These are phyloP conservation scores for Pseudogymnoascus sp. DNA, from an alignment of 2,329 filamentous ascomycete genomes.

Conservation along the genomic window DNA sequence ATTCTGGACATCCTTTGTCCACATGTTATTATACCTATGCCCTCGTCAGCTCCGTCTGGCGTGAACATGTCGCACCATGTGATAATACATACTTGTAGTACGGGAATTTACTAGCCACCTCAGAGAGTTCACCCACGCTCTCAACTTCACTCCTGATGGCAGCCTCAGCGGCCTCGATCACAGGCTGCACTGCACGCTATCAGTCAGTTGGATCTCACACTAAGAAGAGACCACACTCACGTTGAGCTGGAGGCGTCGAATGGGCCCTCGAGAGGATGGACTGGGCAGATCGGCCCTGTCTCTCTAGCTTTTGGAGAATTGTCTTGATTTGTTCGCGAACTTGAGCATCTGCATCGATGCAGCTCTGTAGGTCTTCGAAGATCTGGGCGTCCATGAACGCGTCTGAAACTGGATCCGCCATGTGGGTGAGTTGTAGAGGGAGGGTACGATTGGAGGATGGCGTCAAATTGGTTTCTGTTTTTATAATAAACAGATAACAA, in stretches of 20 bases:
- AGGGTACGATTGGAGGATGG: not conserved
- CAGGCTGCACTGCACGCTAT: slow-evolving; percentile 46
- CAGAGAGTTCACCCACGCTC: slow-evolving; percentile 60
- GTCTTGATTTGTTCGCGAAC: slow-evolving; percentile 78
- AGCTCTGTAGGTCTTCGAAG: slow-evolving; percentile 78
- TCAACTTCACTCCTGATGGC: slow-evolving; percentile 64
- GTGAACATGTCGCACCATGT: not conserved
- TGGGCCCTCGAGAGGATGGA: slow-evolving; percentile 83
- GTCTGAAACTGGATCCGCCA: not conserved
- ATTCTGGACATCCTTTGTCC: slow-evolving; percentile 77
- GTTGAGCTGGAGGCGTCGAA: slow-evolving; percentile 62
- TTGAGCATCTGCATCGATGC: slow-evolving; percentile 78
- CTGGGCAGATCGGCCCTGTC: slow-evolving; percentile 72
- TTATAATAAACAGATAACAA: not conserved
- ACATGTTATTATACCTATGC: slow-evolving; percentile 67
- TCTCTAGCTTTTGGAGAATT: slow-evolving; percentile 73
- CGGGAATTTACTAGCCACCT: slow-evolving; percentile 72
- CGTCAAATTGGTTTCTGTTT: not conserved
- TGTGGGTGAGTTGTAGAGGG: not conserved
- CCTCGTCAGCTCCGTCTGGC: slow-evolving; percentile 12
- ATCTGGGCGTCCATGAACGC: slow-evolving; percentile 56
- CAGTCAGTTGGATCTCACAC: not conserved
- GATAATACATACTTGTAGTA: slow-evolving; percentile 73
- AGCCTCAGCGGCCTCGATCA: slow-evolving; percentile 61
- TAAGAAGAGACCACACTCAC: slow-evolving; percentile 35